Percentiles rank a stretch among this genome's conserved stretches.
Conservation (phyloP, 1,284 basidiomycete species). For the Irpex lacteus region DNA sequence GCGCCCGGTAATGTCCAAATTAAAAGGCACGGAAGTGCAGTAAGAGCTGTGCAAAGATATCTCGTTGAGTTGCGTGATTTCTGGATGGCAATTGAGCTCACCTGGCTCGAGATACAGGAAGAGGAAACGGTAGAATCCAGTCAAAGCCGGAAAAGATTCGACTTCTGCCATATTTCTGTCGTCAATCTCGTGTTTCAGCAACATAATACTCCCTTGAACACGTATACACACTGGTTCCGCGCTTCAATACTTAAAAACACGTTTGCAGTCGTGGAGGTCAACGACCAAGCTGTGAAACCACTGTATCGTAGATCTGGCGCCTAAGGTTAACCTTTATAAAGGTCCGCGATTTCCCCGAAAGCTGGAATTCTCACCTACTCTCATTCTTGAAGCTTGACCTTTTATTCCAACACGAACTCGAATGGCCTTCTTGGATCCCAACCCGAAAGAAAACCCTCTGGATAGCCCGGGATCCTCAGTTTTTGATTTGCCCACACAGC, state of each 20-base stretch:
- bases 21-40: slow-evolving; percentile 54
- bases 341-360: background rate
- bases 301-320: background rate
- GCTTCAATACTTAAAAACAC: background rate
- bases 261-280: background rate
- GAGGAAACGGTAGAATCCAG: slow-evolving; percentile 63
- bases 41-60: slow-evolving; percentile 43
- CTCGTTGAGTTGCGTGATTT: background rate
- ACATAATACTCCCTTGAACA: background rate
- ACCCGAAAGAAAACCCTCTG: background rate
- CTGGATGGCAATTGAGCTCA: slow-evolving; percentile 29
- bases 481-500: slow-evolving; percentile 59
- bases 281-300: background rate
- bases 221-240: background rate
- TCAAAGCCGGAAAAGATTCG: slow-evolving; percentile 52
- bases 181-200: background rate
- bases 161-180: background rate
- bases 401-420: background rate
- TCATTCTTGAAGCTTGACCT: background rate
- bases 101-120: slow-evolving; percentile 73
- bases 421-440: background rate
- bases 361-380: background rate
- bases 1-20: slow-evolving; percentile 63
- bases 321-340: background rate
- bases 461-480: slow-evolving; percentile 60